Percentiles rank a stretch among this genome's conserved stretches.
Conservation (phyloP, 805 yeast genomes). For the Cyberlindnera lachancei region DNA sequence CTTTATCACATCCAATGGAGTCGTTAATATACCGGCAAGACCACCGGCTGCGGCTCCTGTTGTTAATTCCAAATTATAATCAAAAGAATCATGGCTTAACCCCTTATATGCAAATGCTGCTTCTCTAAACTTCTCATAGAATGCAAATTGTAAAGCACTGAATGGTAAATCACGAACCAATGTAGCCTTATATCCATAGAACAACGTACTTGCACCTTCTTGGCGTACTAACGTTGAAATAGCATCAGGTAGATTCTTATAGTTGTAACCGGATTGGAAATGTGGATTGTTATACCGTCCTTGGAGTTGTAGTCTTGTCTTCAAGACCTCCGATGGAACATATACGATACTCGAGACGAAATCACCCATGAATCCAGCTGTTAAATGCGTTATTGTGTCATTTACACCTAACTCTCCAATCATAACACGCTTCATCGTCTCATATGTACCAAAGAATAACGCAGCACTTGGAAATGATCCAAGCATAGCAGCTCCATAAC, state of each 20-base stretch:
- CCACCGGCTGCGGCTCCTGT: slow-evolving; percentile 98
- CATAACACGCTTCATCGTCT: slow-evolving; percentile 63
- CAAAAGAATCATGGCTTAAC: slow-evolving; percentile 36
- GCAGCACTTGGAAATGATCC: slow-evolving; percentile 95
- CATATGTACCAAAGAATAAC: slow-evolving; percentile 90
- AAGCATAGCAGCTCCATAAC: slow-evolving; percentile 83
- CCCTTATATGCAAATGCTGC: slow-evolving; percentile 39
- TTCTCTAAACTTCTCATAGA: slow-evolving; percentile 77
- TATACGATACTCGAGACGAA: slow-evolving; percentile 80
- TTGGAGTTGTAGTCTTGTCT: slow-evolving; percentile 88
- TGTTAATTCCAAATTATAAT: slow-evolving; percentile 54
- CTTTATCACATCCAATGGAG: slow-evolving; percentile 88
- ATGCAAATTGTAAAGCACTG: slow-evolving; percentile 92
- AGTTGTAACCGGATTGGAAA: slow-evolving; percentile 82
- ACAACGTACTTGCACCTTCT: slow-evolving; percentile 74
- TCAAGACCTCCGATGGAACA: slow-evolving; percentile 92
- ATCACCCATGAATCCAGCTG: slow-evolving; percentile 92
- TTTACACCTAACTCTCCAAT: slow-evolving; percentile 57
- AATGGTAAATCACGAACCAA: slow-evolving; percentile 89
- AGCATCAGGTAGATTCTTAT: slow-evolving; percentile 69
- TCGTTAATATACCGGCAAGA: slow-evolving; percentile 78
- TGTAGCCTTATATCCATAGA: slow-evolving; percentile 92
- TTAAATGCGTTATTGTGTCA: slow-evolving; percentile 72
- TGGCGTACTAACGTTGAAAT: slow-evolving; percentile 47
- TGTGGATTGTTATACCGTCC: slow-evolving; percentile 76